These are phyloP conservation scores for Lyophyllum atratum DNA, from an alignment of 768 basidiomycete genomes.

Conservation along the genomic window DNA sequence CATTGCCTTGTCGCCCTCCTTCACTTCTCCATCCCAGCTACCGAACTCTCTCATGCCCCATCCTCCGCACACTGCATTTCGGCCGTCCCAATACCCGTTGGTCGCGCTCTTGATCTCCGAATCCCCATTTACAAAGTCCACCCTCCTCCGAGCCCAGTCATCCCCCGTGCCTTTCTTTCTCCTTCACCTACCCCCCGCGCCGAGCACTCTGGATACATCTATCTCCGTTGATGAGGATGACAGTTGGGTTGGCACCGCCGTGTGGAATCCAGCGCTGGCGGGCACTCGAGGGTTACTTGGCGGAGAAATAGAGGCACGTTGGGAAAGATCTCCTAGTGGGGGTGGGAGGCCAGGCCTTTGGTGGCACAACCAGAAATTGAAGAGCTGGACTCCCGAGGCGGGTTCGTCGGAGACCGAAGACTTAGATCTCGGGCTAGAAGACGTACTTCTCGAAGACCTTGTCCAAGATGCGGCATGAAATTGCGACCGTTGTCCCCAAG, in stretches of 20 bases:
- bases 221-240: slow-evolving; percentile 12
- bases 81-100: slow-evolving; percentile 31
- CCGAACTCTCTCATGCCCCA: not conserved
- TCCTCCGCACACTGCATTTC: not conserved
- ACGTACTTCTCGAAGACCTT: slow-evolving; percentile 9
- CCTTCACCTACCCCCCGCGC: slow-evolving; percentile 65
- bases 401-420: slow-evolving; percentile 1
- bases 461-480: slow-evolving; percentile 3
- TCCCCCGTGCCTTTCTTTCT: slow-evolving; percentile 81
- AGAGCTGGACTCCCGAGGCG: slow-evolving; percentile 33
- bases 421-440: slow-evolving; percentile 1
- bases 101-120: slow-evolving; percentile 83
- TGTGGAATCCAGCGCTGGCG: slow-evolving; percentile 72
- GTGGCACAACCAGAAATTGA: slow-evolving; percentile 40
- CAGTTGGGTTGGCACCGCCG: slow-evolving; percentile 44
- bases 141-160: slow-evolving; percentile 68
- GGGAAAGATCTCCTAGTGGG: slow-evolving; percentile 49
- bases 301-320: slow-evolving; percentile 64
- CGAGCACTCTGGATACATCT: slow-evolving; percentile 6
- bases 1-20: slow-evolving; percentile 21
- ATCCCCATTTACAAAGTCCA: slow-evolving; percentile 74
- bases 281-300: slow-evolving; percentile 55
- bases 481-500: not conserved
- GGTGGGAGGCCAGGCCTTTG: slow-evolving; percentile 46
- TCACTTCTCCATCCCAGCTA: not conserved